These are phyloP conservation scores for Alternaria dauci DNA, from an alignment of 2,329 filamentous ascomycete genomes.

Conservation along the genomic window DNA sequence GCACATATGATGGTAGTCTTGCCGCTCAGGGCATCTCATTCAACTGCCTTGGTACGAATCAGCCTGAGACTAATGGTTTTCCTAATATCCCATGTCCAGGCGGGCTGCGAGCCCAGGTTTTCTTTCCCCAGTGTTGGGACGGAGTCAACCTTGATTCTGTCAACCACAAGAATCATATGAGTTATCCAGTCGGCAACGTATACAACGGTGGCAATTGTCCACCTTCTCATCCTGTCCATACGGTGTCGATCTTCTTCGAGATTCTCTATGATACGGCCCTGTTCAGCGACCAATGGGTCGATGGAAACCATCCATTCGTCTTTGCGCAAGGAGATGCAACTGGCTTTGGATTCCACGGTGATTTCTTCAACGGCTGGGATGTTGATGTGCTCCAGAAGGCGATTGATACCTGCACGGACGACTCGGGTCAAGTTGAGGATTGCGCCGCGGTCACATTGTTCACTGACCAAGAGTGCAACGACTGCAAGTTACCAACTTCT, in stretches of 20 bases:
- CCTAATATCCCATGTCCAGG: conserved; percentile 70
- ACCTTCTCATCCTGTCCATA: conserved; percentile 57
- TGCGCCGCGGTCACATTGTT: conserved; percentile 60
- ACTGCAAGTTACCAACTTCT: conserved; percentile 59
- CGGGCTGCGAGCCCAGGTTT: conserved; percentile 71
- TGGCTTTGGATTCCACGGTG: conserved; percentile 74
- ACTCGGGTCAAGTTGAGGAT: conserved; percentile 29
- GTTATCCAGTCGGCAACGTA: conserved; percentile 61
- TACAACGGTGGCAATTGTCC: conserved; percentile 64
- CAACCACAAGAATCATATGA: conserved; percentile 70
- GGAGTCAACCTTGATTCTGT: conserved; percentile 65
- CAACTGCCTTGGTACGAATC: conserved; percentile 61
- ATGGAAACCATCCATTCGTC: conserved; percentile 61
- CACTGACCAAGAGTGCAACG: conserved; percentile 57
- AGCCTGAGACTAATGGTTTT: conserved; percentile 64
- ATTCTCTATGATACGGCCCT: conserved; percentile 62
- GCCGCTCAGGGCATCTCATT: conserved; percentile 62
- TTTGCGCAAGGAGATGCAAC: conserved; percentile 74
- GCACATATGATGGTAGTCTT: conserved; percentile 60
- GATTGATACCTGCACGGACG: conserved; percentile 70
- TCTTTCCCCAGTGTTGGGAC: conserved; percentile 79
- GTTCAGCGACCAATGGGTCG: conserved; percentile 57
- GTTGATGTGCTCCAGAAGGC: conserved; percentile 69
- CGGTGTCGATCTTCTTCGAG: conserved; percentile 67
- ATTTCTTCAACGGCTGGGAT: conserved; percentile 78